Evolutionary conservation across 129 eudicot genomes (phyloP).

Genomic region (Silybum marianum): DNA sequence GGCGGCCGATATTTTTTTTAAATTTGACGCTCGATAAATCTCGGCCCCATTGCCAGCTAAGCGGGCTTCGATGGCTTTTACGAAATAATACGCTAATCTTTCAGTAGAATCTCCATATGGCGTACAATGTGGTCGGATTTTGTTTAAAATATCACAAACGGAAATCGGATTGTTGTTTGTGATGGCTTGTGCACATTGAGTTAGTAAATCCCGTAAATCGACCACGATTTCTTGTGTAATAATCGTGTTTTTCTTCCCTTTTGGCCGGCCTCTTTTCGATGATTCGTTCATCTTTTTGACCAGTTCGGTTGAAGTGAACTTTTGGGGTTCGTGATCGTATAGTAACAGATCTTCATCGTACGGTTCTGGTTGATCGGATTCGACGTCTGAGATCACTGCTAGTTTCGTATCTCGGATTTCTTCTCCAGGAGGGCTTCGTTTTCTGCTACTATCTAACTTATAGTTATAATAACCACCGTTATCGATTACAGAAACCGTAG

Average conservation of each 20-base stretch:
- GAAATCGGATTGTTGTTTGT: conserved; percentile 34
- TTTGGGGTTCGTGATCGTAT: conserved; percentile 26
- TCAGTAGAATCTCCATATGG: conserved; percentile 58
- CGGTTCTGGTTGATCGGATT: conserved; percentile 26
- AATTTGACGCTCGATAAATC: conserved; percentile 33
- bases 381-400: conserved; percentile 1
- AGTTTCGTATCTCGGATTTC: conserved; percentile 24
- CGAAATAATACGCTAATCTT: conserved; percentile 58
- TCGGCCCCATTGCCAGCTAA: conserved; percentile 57
- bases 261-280: conserved; percentile 41
- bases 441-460: conserved; percentile 12
- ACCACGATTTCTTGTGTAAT: conserved; percentile 36
- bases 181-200: conserved; percentile 68
- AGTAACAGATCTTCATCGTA: conserved; percentile 33
- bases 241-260: conserved; percentile 30
- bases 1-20: conserved; percentile 38
- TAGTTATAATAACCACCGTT: conserved; percentile 4
- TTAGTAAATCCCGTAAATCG: conserved; percentile 55
- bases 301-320: neutral
- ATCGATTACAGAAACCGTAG: neutral
- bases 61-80: conserved; percentile 63
- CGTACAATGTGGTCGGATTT: conserved; percentile 52
- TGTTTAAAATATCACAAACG: conserved; percentile 26
- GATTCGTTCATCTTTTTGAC: conserved; percentile 20
- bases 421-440: conserved; percentile 29